Evolutionary conservation across 2,329 filamentous ascomycete species (phyloP), one percentile per base, ranked within the genome.

Genomic region (Cladosporium sp.): DNA sequence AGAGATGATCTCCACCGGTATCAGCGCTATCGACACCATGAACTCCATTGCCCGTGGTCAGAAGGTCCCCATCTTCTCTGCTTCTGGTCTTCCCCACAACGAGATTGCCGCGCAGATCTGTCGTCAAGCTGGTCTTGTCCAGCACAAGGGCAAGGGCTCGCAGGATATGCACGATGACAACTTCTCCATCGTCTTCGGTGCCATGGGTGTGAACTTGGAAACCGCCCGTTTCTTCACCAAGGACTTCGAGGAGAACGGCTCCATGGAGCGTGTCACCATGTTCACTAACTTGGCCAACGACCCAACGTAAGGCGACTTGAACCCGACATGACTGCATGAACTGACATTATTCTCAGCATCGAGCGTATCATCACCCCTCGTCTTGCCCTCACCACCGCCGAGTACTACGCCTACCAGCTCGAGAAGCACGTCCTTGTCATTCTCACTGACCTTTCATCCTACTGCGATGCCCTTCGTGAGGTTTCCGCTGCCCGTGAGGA

Each of bases 191-290:
- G 93, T 98, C 51, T 98, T 98, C 69, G 94, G 89, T 67, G 93
- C 93, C 67, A 98, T 98, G 93, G 93, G 93, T 90, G 93, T 98
- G 62, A 98, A 98, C 78, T 84, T 98, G 85, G 93, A 98, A 71
- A 98, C 93, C 27, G 88, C 87, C 63, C 87, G 93, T 63, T 98
- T 98, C 82, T 98, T 98, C 78, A 97, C 92, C 32, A 83, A 89
- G 59, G 93, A 98, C 66, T 98, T 98, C 67, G 93, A 98, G 72
- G 90, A 98, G 80, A 98, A 98, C 72, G 94, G 94, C 62, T 95
- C 88, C 74, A 84, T 98, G 84, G 93, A 96, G 77, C 88, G 93
- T 74, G 85, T 88, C 62, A 97, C 94, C 7, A 78, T 98, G 54
- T 98, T 98, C 86, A 80, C 98, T 67, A 98, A 98, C 78, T 84